Percentiles rank a stretch among this genome's conserved stretches.
phyloP scores from a whole-genome alignment of 2,329 filamentous ascomycete species.

The Ceratocystis cubensis region DNA sequence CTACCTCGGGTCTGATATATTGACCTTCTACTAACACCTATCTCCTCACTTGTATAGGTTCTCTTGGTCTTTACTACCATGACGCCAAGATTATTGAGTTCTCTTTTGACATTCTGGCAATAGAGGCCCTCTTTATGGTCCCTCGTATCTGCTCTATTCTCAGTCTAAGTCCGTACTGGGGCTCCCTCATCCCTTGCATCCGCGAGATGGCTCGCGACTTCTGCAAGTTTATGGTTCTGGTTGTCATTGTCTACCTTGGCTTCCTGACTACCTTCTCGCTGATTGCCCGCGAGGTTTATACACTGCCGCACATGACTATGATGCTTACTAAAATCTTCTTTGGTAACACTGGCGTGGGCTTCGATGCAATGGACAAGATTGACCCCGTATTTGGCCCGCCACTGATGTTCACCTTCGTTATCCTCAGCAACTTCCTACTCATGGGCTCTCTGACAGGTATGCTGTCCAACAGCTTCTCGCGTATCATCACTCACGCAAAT shows the following conservation, averaged over 20 bases:
- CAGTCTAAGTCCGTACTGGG: slow-evolving; percentile 81
- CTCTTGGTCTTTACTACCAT: slow-evolving; percentile 50
- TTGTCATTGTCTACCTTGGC: slow-evolving; percentile 70
- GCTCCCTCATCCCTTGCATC: slow-evolving; percentile 74
- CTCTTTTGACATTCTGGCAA: slow-evolving; percentile 76
- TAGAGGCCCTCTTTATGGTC: slow-evolving; percentile 82
- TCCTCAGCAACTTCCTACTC: slow-evolving; percentile 63
- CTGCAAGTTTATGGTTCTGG: slow-evolving; percentile 67
- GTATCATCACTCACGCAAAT: slow-evolving; percentile 48
- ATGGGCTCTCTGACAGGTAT: slow-evolving; percentile 69
- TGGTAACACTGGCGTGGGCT: slow-evolving; percentile 62
- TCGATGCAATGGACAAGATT: slow-evolving; percentile 52
- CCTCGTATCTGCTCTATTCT: slow-evolving; percentile 79
- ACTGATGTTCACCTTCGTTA: slow-evolving; percentile 61
- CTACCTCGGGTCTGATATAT: slow-evolving; percentile 5
- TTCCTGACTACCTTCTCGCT: slow-evolving; percentile 81
- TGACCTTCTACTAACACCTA: background rate
- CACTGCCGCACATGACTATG: slow-evolving; percentile 57
- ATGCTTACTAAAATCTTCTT: slow-evolving; percentile 72
- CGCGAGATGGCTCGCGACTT: slow-evolving; percentile 95
- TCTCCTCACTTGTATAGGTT: slow-evolving; percentile 35
- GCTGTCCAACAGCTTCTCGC: slow-evolving; percentile 61
- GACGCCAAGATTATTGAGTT: slow-evolving; percentile 54
- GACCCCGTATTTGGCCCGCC: slow-evolving; percentile 47
- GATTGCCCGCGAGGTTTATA: slow-evolving; percentile 58